phyloP scores from a whole-genome alignment of 1,139 yeast genomes.

The Debaryomycetaceae sp. region DNA sequence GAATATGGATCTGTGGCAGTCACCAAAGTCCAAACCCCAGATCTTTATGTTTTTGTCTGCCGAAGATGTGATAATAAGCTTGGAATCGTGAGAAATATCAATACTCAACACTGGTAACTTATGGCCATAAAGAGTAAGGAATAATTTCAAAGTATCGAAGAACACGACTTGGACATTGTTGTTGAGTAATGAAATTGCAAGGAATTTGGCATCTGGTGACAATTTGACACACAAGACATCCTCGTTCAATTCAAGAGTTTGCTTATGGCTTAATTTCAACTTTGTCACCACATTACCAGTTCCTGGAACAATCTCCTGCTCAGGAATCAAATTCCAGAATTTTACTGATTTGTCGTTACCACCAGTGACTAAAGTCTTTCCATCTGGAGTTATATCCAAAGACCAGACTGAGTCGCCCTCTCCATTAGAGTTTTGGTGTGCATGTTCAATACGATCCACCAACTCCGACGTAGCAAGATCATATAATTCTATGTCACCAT shows the following conservation, averaged over 20 bases:
- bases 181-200: conserved; percentile 85
- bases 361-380: conserved; percentile 82
- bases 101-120: conserved; percentile 88
- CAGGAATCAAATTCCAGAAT: conserved; percentile 82
- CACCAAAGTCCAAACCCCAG: conserved; percentile 99
- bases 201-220: conserved; percentile 74
- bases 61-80: conserved; percentile 83
- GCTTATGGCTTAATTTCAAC: conserved; percentile 66
- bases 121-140: conserved; percentile 88
- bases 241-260: conserved; percentile 80
- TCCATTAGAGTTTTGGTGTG: conserved; percentile 50
- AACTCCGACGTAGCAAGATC: conserved; percentile 82
- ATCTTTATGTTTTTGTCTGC: conserved; percentile 96
- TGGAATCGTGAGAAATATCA: conserved; percentile 86
- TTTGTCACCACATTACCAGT: conserved; percentile 51
- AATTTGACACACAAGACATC: conserved; percentile 78
- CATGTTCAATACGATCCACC: conserved; percentile 66
- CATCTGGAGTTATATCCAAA: conserved; percentile 81
- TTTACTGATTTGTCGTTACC: conserved; percentile 89
- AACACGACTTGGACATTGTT: conserved; percentile 93
- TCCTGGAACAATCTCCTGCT: conserved; percentile 67
- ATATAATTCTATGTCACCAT: conserved; percentile 79
- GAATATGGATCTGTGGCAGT: conserved; percentile 92
- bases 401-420: conserved; percentile 85
- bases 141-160: conserved; percentile 81